Evolutionary conservation across 2,329 filamentous ascomycete species (phyloP).

Genomic region (Monosporascus ibericus): DNA sequence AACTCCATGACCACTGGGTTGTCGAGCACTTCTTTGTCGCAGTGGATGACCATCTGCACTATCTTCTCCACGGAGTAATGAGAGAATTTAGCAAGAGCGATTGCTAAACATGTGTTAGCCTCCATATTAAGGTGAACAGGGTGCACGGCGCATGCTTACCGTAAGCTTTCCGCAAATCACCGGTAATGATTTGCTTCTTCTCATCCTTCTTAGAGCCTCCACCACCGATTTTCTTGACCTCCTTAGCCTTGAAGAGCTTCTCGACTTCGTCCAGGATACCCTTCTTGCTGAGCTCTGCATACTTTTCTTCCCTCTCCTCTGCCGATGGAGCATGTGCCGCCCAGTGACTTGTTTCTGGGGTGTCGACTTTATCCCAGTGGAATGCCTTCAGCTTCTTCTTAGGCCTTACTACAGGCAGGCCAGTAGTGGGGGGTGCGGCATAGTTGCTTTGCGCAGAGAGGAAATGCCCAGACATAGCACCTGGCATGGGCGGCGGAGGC

Average conservation of each 20-base stretch:
- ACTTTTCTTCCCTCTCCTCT: slow-evolving; percentile 90
- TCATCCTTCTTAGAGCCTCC: slow-evolving; percentile 73
- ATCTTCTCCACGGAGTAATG: slow-evolving; percentile 76
- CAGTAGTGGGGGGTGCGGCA: slow-evolving; percentile 50
- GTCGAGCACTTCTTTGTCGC: slow-evolving; percentile 81
- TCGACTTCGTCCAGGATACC: slow-evolving; percentile 97
- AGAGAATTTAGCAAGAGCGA: slow-evolving; percentile 92
- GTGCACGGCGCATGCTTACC: slow-evolving; percentile 40
- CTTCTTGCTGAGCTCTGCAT: slow-evolving; percentile 85
- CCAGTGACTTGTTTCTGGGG: slow-evolving; percentile 88
- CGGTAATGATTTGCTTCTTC: slow-evolving; percentile 95
- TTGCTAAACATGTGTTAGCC: slow-evolving; percentile 49
- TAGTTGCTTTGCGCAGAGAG: slow-evolving; percentile 58
- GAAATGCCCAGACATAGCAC: slow-evolving; percentile 69
- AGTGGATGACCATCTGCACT: slow-evolving; percentile 91
- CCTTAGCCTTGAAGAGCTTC: slow-evolving; percentile 94
- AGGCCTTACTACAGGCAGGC: slow-evolving; percentile 74
- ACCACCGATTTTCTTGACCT: slow-evolving; percentile 80
- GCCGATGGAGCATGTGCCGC: slow-evolving; percentile 78
- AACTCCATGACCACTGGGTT: slow-evolving; percentile 96
- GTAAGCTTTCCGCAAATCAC: slow-evolving; percentile 82
- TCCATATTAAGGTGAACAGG: background rate
- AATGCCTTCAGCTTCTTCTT: slow-evolving; percentile 99
- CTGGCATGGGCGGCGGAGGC: slow-evolving; percentile 60
- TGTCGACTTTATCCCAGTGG: slow-evolving; percentile 98